Conservation (phyloP, 306 rosid genomes). For the Senna tora region DNA sequence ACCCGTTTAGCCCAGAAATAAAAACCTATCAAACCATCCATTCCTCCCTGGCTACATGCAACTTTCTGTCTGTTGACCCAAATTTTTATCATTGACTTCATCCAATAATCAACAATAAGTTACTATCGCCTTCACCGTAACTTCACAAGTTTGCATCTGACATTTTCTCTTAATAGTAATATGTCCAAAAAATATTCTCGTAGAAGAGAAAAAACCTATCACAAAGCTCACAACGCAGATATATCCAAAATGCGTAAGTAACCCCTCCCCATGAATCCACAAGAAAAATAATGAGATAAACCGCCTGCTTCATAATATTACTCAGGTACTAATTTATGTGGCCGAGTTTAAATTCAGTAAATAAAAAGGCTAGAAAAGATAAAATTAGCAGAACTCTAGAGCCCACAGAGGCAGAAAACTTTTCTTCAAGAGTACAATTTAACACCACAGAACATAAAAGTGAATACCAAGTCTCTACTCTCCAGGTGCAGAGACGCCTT, state of each 20-base stretch:
- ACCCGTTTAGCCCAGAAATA: background rate
- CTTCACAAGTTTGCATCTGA: background rate
- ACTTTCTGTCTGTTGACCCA: background rate
- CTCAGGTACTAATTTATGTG: background rate
- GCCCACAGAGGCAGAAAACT: constrained; percentile 33
- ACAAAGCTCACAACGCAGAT: background rate
- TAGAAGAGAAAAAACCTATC: background rate
- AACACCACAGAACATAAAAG: constrained; percentile 35
- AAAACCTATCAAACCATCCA: background rate
- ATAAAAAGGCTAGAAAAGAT: background rate
- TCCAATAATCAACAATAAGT: background rate
- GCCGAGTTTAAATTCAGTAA: constrained; percentile 18
- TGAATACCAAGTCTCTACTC: constrained; percentile 53
- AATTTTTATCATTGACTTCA: background rate
- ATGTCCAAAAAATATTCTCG: background rate
- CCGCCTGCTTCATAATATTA: background rate
- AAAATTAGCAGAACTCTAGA: constrained; percentile 39
- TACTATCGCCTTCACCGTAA: background rate
- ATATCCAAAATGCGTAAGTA: background rate
- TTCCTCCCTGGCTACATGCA: background rate
- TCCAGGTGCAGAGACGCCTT: constrained; percentile 98
- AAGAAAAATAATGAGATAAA: background rate
- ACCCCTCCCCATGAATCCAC: background rate
- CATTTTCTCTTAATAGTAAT: background rate
- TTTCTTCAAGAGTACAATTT: constrained; percentile 37